These are phyloP conservation scores for Candida silvatica DNA, from an alignment of 805 yeast genomes.

Conservation along the genomic window DNA sequence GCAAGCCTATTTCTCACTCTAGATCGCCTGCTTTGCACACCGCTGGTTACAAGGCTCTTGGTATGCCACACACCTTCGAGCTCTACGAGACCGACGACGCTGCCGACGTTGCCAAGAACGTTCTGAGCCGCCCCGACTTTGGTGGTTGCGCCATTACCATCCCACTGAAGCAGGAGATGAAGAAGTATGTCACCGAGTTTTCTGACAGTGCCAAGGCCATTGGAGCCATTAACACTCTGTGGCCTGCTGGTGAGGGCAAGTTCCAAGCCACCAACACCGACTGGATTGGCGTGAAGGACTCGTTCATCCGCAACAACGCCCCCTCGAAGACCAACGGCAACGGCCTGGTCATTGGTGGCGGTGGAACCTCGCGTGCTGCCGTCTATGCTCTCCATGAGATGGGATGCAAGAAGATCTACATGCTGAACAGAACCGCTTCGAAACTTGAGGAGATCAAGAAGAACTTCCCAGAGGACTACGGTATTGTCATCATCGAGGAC, in stretches of 20 bases:
- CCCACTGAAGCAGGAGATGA: constrained; percentile 80
- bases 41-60: constrained; percentile 64
- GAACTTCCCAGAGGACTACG: constrained; percentile 49
- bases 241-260: constrained; percentile 40
- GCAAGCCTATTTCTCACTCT: constrained; percentile 78
- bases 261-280: constrained; percentile 89
- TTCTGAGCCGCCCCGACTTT: constrained; percentile 44
- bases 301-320: constrained; percentile 58
- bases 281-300: constrained; percentile 78
- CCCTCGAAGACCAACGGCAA: constrained; percentile 31
- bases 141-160: constrained; percentile 97
- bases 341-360: constrained; percentile 91
- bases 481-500: constrained; percentile 50
- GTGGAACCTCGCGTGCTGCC: constrained; percentile 97
- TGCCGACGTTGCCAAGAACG: constrained; percentile 39
- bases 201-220: constrained; percentile 72
- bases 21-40: constrained; percentile 85
- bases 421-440: constrained; percentile 70
- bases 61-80: constrained; percentile 67
- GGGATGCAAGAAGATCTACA: constrained; percentile 71
- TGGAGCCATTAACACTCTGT: constrained; percentile 91
- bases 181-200: constrained; percentile 54
- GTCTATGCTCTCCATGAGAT: constrained; percentile 71
- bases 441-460: constrained; percentile 53
- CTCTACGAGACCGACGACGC: constrained; percentile 64